Evolutionary conservation across 2,329 filamentous ascomycete genomes (phyloP).

Genomic region (Stachybotrys echinatus): DNA sequence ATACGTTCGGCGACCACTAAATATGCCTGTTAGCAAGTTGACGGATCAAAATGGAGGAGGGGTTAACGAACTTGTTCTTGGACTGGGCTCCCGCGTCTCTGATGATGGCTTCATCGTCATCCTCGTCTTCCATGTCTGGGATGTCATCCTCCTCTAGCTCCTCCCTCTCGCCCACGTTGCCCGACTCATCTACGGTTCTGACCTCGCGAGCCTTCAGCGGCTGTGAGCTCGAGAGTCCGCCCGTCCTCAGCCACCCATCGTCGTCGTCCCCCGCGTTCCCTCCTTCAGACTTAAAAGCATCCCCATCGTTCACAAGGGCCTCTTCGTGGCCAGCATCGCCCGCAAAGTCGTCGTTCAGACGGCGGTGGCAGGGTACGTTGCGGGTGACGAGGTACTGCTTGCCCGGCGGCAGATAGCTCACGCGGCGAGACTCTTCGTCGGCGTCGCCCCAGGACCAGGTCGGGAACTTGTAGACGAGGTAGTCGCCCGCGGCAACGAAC

Average conservation of each 20-base stretch:
- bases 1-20: slow-evolving; percentile 85
- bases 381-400: slow-evolving; percentile 96
- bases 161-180: slow-evolving; percentile 73
- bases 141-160: slow-evolving; percentile 75
- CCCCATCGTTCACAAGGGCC: slow-evolving; percentile 75
- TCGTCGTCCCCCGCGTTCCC: slow-evolving; percentile 56
- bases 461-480: slow-evolving; percentile 97
- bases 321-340: slow-evolving; percentile 83
- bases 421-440: slow-evolving; percentile 72
- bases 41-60: neutral
- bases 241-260: slow-evolving; percentile 89
- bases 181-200: slow-evolving; percentile 81
- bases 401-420: slow-evolving; percentile 72
- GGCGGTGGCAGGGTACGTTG: slow-evolving; percentile 87
- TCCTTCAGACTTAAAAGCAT: slow-evolving; percentile 48
- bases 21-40: neutral
- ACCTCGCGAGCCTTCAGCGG: slow-evolving; percentile 76
- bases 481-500: slow-evolving; percentile 93
- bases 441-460: slow-evolving; percentile 97
- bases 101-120: slow-evolving; percentile 96
- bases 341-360: slow-evolving; percentile 89
- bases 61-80: slow-evolving; percentile 35
- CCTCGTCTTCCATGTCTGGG: slow-evolving; percentile 97
- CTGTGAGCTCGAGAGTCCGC: slow-evolving; percentile 69
- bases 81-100: slow-evolving; percentile 56